Evolutionary conservation across 164 flowering plant genomes (phyloP), one percentile per base, ranked within the genome.

Genomic region (Tetrastigma voinierianum): DNA sequence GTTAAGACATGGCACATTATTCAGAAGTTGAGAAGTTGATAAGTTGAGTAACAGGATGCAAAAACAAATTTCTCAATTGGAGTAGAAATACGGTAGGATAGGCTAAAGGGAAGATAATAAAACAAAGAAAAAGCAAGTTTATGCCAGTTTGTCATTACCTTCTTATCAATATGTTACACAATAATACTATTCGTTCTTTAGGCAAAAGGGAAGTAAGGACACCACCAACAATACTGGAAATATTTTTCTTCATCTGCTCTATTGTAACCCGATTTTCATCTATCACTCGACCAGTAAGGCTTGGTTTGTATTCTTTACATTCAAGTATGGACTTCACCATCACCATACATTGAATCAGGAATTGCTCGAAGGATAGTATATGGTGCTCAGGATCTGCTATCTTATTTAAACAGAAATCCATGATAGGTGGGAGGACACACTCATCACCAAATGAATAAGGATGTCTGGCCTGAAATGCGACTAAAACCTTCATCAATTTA

Each of bases 401-500:
- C 73, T 80, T 84, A 62, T 73, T 89, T 73, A 92, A 77, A 78
- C 97, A 92, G 74, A 92, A 90, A 65, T 87, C 96, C 77, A 88
- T 75, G 25, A 86, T 86, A 70, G 74, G 78, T 52, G 84, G 84
- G 66, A 92, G 88, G 61, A 95, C 97, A 73, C 72, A 59, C 57
- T 89, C 82, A 73, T 95, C 97, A 51, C 97, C 87, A 82, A 95
- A 95, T 32, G 97, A 89, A 77, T 82, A 95, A 60, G 97, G 98
- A 89, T 95, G 98, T 55, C 88, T 80, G 48, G 76, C 73, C 72
- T 89, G 96, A 76, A 92, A 73, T 51, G 87, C 76, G 24, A 86
- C 76, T 77, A 92, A 69, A 72, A 95, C 84, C 77, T 95, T 92
- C 91, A 92, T 84, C 78, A 95, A 69, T 72, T 95, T 95, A 43